Evolutionary conservation across 768 basidiomycete species (phyloP).

Genomic region (Psilocybe tampanensis): DNA sequence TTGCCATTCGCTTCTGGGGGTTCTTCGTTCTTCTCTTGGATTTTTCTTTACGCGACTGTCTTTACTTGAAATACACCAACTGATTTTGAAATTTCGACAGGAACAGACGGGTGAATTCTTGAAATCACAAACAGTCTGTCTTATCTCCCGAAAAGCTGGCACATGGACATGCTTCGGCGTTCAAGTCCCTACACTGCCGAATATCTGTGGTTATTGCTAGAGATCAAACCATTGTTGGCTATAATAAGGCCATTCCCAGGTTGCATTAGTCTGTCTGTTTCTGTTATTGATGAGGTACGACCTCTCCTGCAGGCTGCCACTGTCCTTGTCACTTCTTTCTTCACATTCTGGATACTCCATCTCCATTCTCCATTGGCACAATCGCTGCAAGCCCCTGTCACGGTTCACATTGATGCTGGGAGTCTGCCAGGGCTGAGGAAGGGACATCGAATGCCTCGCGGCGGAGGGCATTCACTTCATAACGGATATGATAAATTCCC

Average conservation of each 20-base stretch:
- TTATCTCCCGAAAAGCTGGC: too few species aligned
- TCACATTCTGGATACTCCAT: conserved; percentile 24
- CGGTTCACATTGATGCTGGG: conserved; percentile 4
- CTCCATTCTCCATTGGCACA: conserved; percentile 33
- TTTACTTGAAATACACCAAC: too few species aligned
- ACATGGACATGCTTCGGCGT: conserved; percentile 32
- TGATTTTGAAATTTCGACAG: too few species aligned
- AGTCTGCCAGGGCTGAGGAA: conserved; percentile 1
- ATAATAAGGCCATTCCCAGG: conserved; percentile 42
- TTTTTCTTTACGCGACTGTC: too few species aligned
- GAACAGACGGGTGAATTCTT: too few species aligned
- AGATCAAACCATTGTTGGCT: conserved; percentile 47
- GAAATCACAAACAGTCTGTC: too few species aligned
- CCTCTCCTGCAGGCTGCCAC: background rate
- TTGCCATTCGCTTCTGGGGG: too few species aligned
- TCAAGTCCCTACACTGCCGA: conserved; percentile 40
- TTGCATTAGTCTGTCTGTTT: conserved; percentile 34
- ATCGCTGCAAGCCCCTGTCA: conserved; percentile 33
- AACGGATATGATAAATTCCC: conserved; percentile 48
- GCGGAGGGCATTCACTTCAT: conserved; percentile 39
- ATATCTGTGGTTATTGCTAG: conserved; percentile 35
- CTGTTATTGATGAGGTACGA: conserved; percentile 27
- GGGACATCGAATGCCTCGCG: conserved; percentile 43
- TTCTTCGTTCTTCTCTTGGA: too few species aligned
- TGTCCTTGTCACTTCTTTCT: background rate